A percentile compares a stretch with the other conserved stretches of the same genome.
These are phyloP conservation scores for Myxozyma kluyveri DNA, from an alignment of 805 yeast species.

Conservation along the genomic window DNA sequence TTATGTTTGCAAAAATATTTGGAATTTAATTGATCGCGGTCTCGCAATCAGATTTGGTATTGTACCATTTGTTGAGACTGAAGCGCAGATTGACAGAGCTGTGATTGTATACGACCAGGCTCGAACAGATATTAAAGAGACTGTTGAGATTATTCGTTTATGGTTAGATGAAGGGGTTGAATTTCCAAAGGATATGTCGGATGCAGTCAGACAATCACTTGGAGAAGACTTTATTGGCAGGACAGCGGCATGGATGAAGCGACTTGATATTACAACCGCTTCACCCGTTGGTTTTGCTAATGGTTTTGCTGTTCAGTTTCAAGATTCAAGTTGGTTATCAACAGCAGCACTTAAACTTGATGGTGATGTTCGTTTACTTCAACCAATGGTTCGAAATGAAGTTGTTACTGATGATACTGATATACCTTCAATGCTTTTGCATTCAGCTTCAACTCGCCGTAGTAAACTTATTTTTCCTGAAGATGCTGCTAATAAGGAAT, in stretches of 20 bases:
- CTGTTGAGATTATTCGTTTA: background rate
- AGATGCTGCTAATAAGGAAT: slow-evolving; percentile 37
- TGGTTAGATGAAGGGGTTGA: background rate
- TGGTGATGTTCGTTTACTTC: slow-evolving; percentile 49
- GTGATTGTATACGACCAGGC: slow-evolving; percentile 22
- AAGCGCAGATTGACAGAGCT: slow-evolving; percentile 16
- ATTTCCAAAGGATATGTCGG: background rate
- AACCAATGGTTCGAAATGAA: slow-evolving; percentile 33
- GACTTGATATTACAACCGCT: slow-evolving; percentile 44
- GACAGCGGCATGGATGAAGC: slow-evolving; percentile 35
- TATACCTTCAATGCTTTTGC: slow-evolving; percentile 45
- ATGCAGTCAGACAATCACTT: background rate
- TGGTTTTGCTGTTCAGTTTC: slow-evolving; percentile 63
- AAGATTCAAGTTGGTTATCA: slow-evolving; percentile 40
- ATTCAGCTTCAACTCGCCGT: slow-evolving; percentile 46
- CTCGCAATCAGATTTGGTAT: slow-evolving; percentile 81
- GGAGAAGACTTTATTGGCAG: slow-evolving; percentile 1
- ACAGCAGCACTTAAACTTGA: slow-evolving; percentile 36
- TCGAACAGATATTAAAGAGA: background rate
- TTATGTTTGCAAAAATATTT: slow-evolving; percentile 43
- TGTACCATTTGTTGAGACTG: slow-evolving; percentile 52
- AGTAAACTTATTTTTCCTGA: slow-evolving; percentile 55
- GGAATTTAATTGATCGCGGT: slow-evolving; percentile 43
- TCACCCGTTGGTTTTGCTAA: slow-evolving; percentile 61
- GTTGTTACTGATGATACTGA: slow-evolving; percentile 33